phyloP scores from a whole-genome alignment of 2,329 filamentous ascomycete genomes.

The Alternaria sp. region DNA sequence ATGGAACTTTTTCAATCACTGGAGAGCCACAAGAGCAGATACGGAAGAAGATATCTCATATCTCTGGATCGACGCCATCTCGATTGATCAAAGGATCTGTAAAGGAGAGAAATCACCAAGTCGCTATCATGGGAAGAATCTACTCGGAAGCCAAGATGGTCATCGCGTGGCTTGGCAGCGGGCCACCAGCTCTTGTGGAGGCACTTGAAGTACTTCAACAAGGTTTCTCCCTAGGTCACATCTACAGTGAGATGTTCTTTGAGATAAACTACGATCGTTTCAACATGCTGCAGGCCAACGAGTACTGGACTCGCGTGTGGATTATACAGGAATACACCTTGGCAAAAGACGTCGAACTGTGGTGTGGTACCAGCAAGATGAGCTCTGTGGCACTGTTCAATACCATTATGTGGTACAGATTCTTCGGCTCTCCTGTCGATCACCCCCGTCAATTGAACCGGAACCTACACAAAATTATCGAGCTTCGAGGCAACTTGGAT shows the following conservation, averaged over 20 bases:
- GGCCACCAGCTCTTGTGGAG: no score
- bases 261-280: no score
- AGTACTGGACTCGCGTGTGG: not conserved
- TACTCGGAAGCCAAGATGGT: not conserved
- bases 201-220: no score
- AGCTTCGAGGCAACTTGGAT: no score
- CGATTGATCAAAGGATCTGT: constrained; percentile 6
- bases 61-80: constrained; percentile 11
- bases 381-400: no score
- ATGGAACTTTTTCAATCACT: not conserved
- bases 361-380: not conserved
- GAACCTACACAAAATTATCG: no score
- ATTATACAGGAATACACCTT: not conserved
- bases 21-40: rapidly evolving
- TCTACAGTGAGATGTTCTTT: no score
- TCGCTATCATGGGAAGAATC: constrained; percentile 9
- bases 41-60: no score
- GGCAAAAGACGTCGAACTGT: not conserved
- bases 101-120: constrained; percentile 10
- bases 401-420: no score
- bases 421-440: no score
- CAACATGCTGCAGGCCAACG: not conserved
- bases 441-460: no score
- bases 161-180: not conserved
- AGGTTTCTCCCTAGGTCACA: no score